Conservation (phyloP, 2,329 filamentous ascomycete species). For the Berkeleyomyces rouxiae region DNA sequence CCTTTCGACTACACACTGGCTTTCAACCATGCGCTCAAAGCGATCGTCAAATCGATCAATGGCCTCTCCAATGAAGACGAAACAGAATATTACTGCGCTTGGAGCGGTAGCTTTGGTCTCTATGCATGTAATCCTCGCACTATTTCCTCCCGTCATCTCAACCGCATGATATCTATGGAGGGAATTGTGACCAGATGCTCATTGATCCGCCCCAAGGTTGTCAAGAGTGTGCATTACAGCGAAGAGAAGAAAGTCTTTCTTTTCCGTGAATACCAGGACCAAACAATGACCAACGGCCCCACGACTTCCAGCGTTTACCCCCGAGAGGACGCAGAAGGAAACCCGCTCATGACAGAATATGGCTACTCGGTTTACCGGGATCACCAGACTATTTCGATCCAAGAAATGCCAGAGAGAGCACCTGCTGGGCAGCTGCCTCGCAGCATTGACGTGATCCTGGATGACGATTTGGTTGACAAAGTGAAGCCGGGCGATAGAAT, state of each 20-base stretch:
- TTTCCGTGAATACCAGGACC: slow-evolving; percentile 80
- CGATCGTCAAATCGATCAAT: slow-evolving; percentile 66
- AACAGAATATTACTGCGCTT: slow-evolving; percentile 89
- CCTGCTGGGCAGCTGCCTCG: slow-evolving; percentile 89
- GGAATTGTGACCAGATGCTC: slow-evolving; percentile 96
- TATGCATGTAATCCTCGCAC: slow-evolving; percentile 91
- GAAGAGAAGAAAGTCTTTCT: slow-evolving; percentile 75
- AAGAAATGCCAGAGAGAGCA: slow-evolving; percentile 96
- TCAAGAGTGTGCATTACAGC: slow-evolving; percentile 95
- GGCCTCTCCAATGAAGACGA: slow-evolving; percentile 64
- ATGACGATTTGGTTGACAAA: slow-evolving; percentile 88
- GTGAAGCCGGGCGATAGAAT: slow-evolving; percentile 93
- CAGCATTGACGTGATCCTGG: slow-evolving; percentile 88
- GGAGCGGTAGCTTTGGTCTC: slow-evolving; percentile 86
- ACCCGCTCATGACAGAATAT: slow-evolving; percentile 86
- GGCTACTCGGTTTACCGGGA: slow-evolving; percentile 91
- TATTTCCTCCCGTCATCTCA: slow-evolving; percentile 72
- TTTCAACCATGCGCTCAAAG: slow-evolving; percentile 80
- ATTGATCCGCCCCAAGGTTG: slow-evolving; percentile 87
- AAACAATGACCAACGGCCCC: slow-evolving; percentile 89
- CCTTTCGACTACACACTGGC: slow-evolving; percentile 81
- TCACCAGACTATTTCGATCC: slow-evolving; percentile 93
- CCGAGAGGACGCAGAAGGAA: slow-evolving; percentile 81
- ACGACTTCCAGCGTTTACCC: slow-evolving; percentile 88
- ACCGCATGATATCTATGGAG: slow-evolving; percentile 93